phyloP scores from a whole-genome alignment of 306 rosid species.

The Corylus heterophylla region DNA sequence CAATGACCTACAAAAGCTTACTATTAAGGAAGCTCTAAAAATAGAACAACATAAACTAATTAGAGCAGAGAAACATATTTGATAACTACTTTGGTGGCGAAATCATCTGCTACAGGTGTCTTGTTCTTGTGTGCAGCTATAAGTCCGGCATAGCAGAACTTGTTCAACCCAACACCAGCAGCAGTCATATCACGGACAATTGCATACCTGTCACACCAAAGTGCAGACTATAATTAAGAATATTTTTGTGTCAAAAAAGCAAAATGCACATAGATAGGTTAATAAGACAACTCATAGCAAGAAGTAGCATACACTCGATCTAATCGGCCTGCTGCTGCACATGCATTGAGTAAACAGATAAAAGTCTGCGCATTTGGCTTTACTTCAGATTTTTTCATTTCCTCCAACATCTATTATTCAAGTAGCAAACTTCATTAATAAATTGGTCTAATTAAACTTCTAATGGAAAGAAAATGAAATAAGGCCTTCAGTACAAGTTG shows the following conservation, averaged over 20 bases:
- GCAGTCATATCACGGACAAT: constrained; percentile 96
- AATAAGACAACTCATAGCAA: constrained; percentile 9
- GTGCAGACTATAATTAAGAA: constrained; percentile 3
- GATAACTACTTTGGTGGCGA: constrained; percentile 66
- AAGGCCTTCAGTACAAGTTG: constrained; percentile 1
- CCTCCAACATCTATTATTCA: constrained; percentile 72
- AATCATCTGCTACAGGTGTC: constrained; percentile 72
- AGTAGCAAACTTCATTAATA: constrained; percentile 11
- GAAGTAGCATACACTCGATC: constrained; percentile 77
- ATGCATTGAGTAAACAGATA: constrained; percentile 84
- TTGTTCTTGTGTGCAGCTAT: constrained; percentile 76
- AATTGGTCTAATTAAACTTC: constrained; percentile 12
- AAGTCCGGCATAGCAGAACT: constrained; percentile 89
- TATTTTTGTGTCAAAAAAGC: background rate
- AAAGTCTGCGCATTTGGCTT: constrained; percentile 83
- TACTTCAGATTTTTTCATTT: constrained; percentile 75
- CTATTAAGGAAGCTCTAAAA: constrained; percentile 27
- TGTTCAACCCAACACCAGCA: constrained; percentile 93
- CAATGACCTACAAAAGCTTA: constrained; percentile 61
- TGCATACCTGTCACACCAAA: constrained; percentile 65
- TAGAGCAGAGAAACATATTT: constrained; percentile 18
- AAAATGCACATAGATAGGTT: constrained; percentile 12
- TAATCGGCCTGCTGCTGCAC: constrained; percentile 78
- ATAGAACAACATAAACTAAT: constrained; percentile 13
- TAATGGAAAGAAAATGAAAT: constrained; percentile 4